phyloP scores from a whole-genome alignment of 1,284 basidiomycete genomes.

The Phellopilus nigrolimitatus region DNA sequence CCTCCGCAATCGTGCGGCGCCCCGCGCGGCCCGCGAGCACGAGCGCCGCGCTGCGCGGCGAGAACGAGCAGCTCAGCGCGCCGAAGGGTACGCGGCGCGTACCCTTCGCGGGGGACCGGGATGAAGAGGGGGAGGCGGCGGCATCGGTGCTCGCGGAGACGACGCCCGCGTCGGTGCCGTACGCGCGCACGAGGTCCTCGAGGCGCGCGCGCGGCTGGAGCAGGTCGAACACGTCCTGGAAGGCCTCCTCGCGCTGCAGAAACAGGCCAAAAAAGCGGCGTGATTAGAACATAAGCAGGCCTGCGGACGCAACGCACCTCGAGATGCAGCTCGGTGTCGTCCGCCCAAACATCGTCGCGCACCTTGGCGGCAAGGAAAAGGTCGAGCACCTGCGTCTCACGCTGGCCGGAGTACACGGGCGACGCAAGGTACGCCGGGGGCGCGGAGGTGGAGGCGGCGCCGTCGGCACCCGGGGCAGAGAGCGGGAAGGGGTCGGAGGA shows the following conservation, averaged over 20 bases:
- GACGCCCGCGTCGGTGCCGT: slow-evolving; percentile 52
- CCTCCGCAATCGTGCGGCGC: slow-evolving; percentile 56
- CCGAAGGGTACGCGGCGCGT: slow-evolving; percentile 45
- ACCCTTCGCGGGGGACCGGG: no score
- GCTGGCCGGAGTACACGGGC: slow-evolving; percentile 38
- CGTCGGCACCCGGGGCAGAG: no score
- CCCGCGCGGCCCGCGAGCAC: slow-evolving; percentile 37
- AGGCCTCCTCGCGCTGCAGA: slow-evolving; percentile 53
- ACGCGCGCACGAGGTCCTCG: slow-evolving; percentile 63
- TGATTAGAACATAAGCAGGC: neutral
- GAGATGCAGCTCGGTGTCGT: slow-evolving; percentile 67
- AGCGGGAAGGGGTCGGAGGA: slow-evolving; percentile 72
- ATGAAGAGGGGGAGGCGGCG: slow-evolving; percentile 20
- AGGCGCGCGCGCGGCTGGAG: slow-evolving; percentile 64
- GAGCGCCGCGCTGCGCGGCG: slow-evolving; percentile 52
- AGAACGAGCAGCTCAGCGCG: slow-evolving; percentile 51
- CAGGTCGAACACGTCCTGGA: slow-evolving; percentile 71
- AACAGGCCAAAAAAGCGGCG: neutral
- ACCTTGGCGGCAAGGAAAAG: slow-evolving; percentile 73
- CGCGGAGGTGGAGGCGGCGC: slow-evolving; percentile 21
- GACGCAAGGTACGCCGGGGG: slow-evolving; percentile 18
- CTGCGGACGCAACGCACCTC: slow-evolving; percentile 29
- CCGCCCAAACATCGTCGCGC: slow-evolving; percentile 66
- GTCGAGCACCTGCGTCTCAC: slow-evolving; percentile 71
- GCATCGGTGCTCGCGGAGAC: slow-evolving; percentile 33